These are phyloP conservation scores for Stipa capillata DNA, from an alignment of 176 grass and related monocot genomes.

Conservation along the genomic window DNA sequence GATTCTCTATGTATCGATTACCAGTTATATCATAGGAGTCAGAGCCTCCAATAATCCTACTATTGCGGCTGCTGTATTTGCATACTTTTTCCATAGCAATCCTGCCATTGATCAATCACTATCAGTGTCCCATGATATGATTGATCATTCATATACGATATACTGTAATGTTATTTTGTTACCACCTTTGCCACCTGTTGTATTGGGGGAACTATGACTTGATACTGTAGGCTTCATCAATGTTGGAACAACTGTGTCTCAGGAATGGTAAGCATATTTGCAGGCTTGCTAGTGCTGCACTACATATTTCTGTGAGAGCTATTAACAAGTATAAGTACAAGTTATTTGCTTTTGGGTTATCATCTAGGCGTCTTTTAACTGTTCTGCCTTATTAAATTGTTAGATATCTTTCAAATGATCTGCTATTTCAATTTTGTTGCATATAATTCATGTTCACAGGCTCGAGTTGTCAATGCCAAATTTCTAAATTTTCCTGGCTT, in stretches of 20 bases:
- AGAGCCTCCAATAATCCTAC: background rate
- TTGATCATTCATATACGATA: background rate
- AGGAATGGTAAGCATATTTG: background rate
- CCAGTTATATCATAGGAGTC: background rate
- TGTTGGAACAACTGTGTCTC: background rate
- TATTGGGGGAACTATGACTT: background rate
- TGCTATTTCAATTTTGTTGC: background rate
- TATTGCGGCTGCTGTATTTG: background rate
- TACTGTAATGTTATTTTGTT: background rate
- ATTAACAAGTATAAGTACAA: background rate
- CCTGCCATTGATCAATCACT: background rate
- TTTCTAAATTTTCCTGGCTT: background rate
- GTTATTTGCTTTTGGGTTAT: background rate
- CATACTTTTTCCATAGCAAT: background rate
- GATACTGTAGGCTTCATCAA: background rate
- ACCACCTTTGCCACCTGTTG: background rate
- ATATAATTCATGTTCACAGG: background rate
- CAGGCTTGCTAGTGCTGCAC: background rate
- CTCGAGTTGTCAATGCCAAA: background rate
- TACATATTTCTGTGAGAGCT: background rate
- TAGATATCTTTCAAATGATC: background rate
- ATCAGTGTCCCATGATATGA: background rate
- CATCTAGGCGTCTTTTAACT: background rate
- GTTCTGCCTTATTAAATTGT: constrained; percentile 6
- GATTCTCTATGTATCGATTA: background rate